A percentile compares a stretch with the other conserved stretches of the same genome.
Evolutionary conservation across 495 filamentous ascomycete genomes (phyloP).

Genomic region (Aspergillus sclerotiicarbonarius): DNA sequence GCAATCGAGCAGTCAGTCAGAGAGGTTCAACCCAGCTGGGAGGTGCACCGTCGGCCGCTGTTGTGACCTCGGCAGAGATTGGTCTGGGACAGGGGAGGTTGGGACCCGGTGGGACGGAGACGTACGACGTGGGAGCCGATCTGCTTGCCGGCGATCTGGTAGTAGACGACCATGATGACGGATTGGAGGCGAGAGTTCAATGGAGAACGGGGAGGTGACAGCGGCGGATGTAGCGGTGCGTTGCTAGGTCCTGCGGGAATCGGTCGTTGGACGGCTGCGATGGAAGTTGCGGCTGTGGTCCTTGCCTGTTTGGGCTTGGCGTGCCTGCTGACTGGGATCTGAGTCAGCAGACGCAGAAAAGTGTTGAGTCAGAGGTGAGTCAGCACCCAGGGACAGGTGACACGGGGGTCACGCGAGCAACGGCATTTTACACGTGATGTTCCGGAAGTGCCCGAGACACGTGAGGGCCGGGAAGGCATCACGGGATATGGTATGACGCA

Average conservation of each 20-base stretch:
- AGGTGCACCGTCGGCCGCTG: no score
- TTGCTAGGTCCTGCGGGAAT: conserved; percentile 15
- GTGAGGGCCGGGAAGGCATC: conserved; percentile 15
- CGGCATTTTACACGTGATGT: conserved; percentile 27
- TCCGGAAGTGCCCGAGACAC: conserved; percentile 23
- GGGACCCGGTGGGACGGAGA: conserved; percentile 25
- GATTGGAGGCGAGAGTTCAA: conserved; percentile 32
- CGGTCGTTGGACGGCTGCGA: conserved; percentile 16
- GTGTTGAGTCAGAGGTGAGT: conserved; percentile 7
- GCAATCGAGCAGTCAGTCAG: background rate
- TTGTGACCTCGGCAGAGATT: background rate
- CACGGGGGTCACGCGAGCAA: no score
- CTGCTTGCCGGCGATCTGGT: conserved; percentile 83
- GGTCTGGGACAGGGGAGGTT: conserved; percentile 10
- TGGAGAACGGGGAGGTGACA: conserved; percentile 6
- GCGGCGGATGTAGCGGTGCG: conserved; percentile 25
- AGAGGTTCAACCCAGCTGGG: background rate
- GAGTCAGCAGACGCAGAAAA: conserved; percentile 2
- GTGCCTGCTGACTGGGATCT: conserved; percentile 1
- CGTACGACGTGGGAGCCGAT: conserved; percentile 92
- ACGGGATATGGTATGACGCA: conserved; percentile 10
- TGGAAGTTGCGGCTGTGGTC: conserved; percentile 25
- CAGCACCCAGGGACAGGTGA: background rate
- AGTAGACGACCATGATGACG: conserved; percentile 80
- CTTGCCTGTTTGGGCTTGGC: conserved; percentile 25